phyloP scores from a whole-genome alignment of 176 grass and related monocot species.

The Bothriochloa decipiens region DNA sequence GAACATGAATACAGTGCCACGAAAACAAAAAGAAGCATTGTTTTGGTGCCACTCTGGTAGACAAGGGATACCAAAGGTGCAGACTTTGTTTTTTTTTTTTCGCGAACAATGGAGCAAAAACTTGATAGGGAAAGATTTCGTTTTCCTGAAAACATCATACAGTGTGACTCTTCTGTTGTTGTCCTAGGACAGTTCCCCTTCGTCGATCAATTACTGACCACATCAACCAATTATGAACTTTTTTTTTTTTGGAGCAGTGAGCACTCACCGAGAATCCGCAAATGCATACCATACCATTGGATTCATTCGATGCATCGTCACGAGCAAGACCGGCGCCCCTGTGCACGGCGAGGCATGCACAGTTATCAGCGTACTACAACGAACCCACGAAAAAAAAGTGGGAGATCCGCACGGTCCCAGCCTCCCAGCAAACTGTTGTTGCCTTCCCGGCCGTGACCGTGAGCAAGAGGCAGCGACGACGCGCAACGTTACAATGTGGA shows the following conservation, averaged over 20 bases:
- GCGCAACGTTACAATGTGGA: not conserved
- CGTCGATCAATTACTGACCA: not conserved
- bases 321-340: not conserved
- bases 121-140: not conserved
- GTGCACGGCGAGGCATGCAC: not conserved
- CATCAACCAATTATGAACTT: not conserved
- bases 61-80: not conserved
- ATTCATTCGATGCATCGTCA: not conserved
- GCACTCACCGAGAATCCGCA: not conserved
- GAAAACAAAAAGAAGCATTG: no score
- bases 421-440: not conserved
- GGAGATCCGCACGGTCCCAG: not conserved
- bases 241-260: not conserved
- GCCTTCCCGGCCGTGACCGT: slow-evolving; percentile 1
- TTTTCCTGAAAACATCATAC: not conserved
- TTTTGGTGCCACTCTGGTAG: no score
- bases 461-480: slow-evolving; percentile 21
- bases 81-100: not conserved
- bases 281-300: not conserved
- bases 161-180: not conserved
- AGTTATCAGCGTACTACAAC: not conserved
- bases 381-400: not conserved
- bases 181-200: not conserved
- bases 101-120: not conserved
- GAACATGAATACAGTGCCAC: no score